A percentile compares a stretch with the other conserved stretches of the same genome.
These are phyloP conservation scores for Fusarium globosum DNA, from an alignment of 2,329 filamentous ascomycete genomes.

Conservation along the genomic window DNA sequence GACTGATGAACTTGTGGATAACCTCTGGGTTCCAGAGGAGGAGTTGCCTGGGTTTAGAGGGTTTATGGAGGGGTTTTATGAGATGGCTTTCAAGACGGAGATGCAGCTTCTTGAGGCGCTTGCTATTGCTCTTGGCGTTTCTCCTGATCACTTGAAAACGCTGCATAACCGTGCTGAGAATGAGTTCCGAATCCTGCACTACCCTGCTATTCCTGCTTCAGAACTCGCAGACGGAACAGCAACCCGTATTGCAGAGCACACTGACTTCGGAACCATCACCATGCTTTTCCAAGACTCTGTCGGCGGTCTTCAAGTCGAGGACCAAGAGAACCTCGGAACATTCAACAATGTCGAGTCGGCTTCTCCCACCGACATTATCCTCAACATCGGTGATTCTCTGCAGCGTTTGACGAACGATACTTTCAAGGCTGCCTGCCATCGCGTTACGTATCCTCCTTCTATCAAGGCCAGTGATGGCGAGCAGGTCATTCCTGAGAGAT, in stretches of 20 bases:
- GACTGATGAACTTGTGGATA: slow-evolving; percentile 45
- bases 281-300: slow-evolving; percentile 47
- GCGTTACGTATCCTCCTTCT: slow-evolving; percentile 46
- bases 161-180: slow-evolving; percentile 67
- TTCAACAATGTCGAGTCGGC: slow-evolving; percentile 42
- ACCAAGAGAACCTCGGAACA: slow-evolving; percentile 40
- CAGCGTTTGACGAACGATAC: slow-evolving; percentile 53
- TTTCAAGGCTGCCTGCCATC: slow-evolving; percentile 50
- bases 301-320: slow-evolving; percentile 46
- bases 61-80: slow-evolving; percentile 68
- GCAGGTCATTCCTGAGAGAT: slow-evolving; percentile 43
- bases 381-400: slow-evolving; percentile 55
- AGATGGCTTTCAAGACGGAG: slow-evolving; percentile 76
- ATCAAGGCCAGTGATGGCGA: slow-evolving; percentile 34
- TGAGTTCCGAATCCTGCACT: slow-evolving; percentile 71
- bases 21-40: slow-evolving; percentile 45
- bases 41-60: slow-evolving; percentile 39
- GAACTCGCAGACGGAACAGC: slow-evolving; percentile 44
- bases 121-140: slow-evolving; percentile 76
- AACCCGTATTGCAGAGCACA: slow-evolving; percentile 48
- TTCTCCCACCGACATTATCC: slow-evolving; percentile 47
- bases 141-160: slow-evolving; percentile 75
- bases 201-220: slow-evolving; percentile 48
- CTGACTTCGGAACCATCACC: slow-evolving; percentile 50
- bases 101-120: slow-evolving; percentile 80